Conservation (phyloP, 2,329 filamentous ascomycete species). For the Daldinia sp. region DNA sequence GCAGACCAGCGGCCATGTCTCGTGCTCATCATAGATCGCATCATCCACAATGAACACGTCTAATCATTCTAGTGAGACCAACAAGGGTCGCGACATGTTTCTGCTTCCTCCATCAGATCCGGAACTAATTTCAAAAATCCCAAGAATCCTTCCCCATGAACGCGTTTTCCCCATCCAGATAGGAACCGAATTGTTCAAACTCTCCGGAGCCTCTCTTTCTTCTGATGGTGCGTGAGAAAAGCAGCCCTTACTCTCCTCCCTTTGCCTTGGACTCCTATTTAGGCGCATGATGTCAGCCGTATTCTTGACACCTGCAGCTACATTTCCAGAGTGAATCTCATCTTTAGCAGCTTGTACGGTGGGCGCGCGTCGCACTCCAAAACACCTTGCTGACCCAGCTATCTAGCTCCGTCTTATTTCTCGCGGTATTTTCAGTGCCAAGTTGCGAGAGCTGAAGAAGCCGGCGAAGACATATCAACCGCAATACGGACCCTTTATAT, state of each 20-base stretch:
- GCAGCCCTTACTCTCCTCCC: not conserved
- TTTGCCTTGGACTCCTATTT: conserved; percentile 5
- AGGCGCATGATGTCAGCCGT: conserved; percentile 24
- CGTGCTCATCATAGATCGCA: conserved; percentile 25
- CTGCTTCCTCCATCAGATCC: conserved; percentile 45
- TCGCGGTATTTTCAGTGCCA: conserved; percentile 92
- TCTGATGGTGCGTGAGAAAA: conserved; percentile 68
- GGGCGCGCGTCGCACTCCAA: not conserved
- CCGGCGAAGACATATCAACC: conserved; percentile 59
- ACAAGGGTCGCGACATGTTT: conserved; percentile 40
- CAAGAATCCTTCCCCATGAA: conserved; percentile 70
- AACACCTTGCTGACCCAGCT: conserved; percentile 35
- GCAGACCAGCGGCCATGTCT: conserved; percentile 37
- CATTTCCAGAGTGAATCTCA: not conserved
- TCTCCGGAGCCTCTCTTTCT: conserved; percentile 76
- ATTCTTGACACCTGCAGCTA: not conserved
- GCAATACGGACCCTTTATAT: conserved; percentile 87
- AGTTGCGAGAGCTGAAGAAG: conserved; percentile 68
- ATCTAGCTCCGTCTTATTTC: conserved; percentile 89
- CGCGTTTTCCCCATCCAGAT: conserved; percentile 80
- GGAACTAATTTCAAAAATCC: conserved; percentile 57
- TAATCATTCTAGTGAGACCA: conserved; percentile 43
- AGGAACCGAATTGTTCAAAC: conserved; percentile 74
- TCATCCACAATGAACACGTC: conserved; percentile 37
- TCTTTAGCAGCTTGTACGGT: not conserved